phyloP scores from a whole-genome alignment of 129 eudicot genomes.

The Mikania micrantha region DNA sequence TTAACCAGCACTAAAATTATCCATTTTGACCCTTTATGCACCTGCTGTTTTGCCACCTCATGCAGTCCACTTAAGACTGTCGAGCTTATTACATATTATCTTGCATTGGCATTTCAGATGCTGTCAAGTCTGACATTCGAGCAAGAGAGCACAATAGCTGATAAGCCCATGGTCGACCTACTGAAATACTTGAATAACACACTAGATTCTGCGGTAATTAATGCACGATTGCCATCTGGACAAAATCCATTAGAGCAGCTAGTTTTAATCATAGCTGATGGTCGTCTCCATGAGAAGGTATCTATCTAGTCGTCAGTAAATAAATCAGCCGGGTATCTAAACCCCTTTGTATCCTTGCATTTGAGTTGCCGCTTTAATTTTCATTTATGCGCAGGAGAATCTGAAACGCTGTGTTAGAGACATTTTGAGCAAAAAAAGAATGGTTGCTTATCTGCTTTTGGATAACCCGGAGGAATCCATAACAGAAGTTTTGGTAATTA shows the following conservation, averaged over 20 bases:
- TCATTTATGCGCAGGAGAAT: slow-evolving; percentile 41
- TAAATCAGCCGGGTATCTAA: background rate
- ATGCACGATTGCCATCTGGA: slow-evolving; percentile 81
- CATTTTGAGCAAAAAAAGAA: slow-evolving; percentile 56
- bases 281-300: slow-evolving; percentile 78
- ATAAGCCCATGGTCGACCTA: slow-evolving; percentile 90
- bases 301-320: background rate
- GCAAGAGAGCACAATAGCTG: slow-evolving; percentile 91
- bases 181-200: slow-evolving; percentile 63
- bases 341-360: background rate
- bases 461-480: slow-evolving; percentile 81
- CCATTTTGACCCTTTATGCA: background rate
- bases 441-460: slow-evolving; percentile 85
- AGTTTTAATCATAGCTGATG: slow-evolving; percentile 92
- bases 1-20: background rate
- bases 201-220: slow-evolving; percentile 68
- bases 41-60: too few species aligned
- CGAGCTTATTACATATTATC: background rate
- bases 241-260: slow-evolving; percentile 89
- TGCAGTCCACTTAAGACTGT: background rate
- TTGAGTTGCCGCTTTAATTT: background rate
- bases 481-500: slow-evolving; percentile 54
- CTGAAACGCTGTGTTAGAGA: slow-evolving; percentile 81
- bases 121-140: slow-evolving; percentile 82
- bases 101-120: slow-evolving; percentile 50